Conservation (phyloP, 2,329 filamentous ascomycete genomes). For the Scedosporium boydii region DNA sequence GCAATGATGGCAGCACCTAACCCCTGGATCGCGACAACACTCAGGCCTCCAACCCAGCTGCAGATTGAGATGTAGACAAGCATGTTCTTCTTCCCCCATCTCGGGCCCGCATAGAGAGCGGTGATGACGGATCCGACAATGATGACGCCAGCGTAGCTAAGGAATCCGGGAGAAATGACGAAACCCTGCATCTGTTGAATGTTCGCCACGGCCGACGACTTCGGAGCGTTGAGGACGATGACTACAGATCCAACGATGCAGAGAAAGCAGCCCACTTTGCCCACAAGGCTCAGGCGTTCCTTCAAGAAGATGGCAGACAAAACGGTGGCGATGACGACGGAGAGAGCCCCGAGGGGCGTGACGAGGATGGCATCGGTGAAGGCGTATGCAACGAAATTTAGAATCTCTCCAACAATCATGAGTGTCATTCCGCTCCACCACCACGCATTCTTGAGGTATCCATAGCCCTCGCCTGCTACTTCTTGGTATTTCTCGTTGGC, state of each 20-base stretch:
- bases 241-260: slow-evolving; percentile 90
- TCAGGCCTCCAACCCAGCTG: slow-evolving; percentile 86
- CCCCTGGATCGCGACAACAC: slow-evolving; percentile 90
- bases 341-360: slow-evolving; percentile 81
- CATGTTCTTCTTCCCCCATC: slow-evolving; percentile 95
- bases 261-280: slow-evolving; percentile 90
- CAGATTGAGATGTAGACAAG: slow-evolving; percentile 95
- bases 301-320: slow-evolving; percentile 93
- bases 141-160: slow-evolving; percentile 75
- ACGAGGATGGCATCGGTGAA: slow-evolving; percentile 96
- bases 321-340: slow-evolving; percentile 85
- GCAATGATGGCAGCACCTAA: slow-evolving; percentile 85
- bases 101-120: slow-evolving; percentile 72
- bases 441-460: slow-evolving; percentile 87
- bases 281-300: slow-evolving; percentile 88
- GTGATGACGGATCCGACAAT: slow-evolving; percentile 63
- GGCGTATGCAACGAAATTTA: slow-evolving; percentile 94
- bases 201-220: slow-evolving; percentile 71
- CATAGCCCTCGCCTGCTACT: slow-evolving; percentile 90
- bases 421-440: slow-evolving; percentile 96
- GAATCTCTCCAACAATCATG: slow-evolving; percentile 94
- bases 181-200: slow-evolving; percentile 91
- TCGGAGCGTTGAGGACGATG: slow-evolving; percentile 88
- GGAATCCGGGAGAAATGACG: slow-evolving; percentile 77
- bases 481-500: slow-evolving; percentile 96